A percentile compares a stretch with the other conserved stretches of the same genome.
Conservation (phyloP, 1,139 yeast genomes). For the Kodamaea ohmeri region DNA sequence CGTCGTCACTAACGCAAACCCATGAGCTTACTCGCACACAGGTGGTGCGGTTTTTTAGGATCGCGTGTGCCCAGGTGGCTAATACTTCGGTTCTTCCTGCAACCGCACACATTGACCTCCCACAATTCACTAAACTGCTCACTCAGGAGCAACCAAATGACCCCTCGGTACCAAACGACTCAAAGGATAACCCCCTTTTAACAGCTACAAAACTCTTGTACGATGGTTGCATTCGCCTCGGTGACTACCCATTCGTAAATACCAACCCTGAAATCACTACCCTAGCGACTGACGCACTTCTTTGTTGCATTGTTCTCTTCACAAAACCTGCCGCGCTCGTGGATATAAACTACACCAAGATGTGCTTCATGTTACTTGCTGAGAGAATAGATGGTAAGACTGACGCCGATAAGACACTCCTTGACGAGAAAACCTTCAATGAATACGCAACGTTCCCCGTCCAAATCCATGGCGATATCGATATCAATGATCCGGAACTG, state of each 20-base stretch:
- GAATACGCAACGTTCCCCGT: constrained; percentile 9
- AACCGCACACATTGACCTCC: constrained; percentile 2
- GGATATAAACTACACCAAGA: constrained; percentile 9
- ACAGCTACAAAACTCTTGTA: constrained; percentile 5
- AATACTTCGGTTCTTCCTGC: constrained; percentile 2
- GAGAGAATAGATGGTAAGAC: constrained; percentile 2
- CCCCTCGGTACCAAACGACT: not conserved
- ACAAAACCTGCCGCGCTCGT: constrained; percentile 6
- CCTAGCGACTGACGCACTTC: constrained; percentile 6
- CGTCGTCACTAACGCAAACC: constrained; percentile 1
- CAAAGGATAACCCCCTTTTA: not conserved
- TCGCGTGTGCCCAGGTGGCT: constrained; percentile 6
- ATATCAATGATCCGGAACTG: constrained; percentile 4
- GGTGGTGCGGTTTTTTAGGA: constrained; percentile 8
- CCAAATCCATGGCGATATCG: constrained; percentile 1
- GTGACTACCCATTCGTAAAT: constrained; percentile 10
- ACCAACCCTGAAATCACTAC: not conserved
- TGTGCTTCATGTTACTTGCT: constrained; percentile 11
- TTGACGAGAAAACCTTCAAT: constrained; percentile 9
- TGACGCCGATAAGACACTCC: constrained; percentile 5
- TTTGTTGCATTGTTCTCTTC: constrained; percentile 7
- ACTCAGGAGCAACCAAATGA: not conserved
- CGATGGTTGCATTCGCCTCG: constrained; percentile 8
- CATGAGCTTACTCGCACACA: constrained; percentile 8
- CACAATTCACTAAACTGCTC: constrained; percentile 6